These are phyloP conservation scores for Vitis hybrid DNA, from an alignment of 177 flowering plant genomes.

Conservation along the genomic window DNA sequence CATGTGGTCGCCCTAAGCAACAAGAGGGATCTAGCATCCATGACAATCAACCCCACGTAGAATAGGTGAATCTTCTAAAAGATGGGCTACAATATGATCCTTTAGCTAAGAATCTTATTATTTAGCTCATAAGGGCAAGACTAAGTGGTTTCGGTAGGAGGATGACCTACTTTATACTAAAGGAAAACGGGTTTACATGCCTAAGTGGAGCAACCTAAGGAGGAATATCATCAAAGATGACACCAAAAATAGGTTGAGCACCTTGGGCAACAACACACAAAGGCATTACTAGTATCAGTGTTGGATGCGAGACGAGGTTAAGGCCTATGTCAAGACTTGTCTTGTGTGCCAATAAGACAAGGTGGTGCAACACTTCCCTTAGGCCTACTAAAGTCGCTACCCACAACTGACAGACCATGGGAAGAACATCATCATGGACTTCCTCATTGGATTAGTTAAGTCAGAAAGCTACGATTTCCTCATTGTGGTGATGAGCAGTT, in stretches of 20 bases:
- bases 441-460: background rate
- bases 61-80: background rate
- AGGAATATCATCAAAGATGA: no score
- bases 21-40: background rate
- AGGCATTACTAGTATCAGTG: no score
- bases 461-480: background rate
- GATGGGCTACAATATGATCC: background rate
- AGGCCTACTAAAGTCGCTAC: slow-evolving; percentile 11
- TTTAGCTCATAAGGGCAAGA: no score
- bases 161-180: no score
- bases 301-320: no score
- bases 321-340: no score
- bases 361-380: background rate
- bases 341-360: no score
- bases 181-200: no score
- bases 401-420: slow-evolving; percentile 10
- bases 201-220: no score
- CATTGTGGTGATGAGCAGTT: background rate
- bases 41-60: background rate
- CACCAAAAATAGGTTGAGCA: no score
- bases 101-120: background rate
- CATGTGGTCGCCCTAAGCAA: background rate
- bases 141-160: no score
- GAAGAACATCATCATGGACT: slow-evolving; percentile 2
- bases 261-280: no score